Evolutionary conservation across 2,329 filamentous ascomycete species (phyloP), one percentile per base, ranked within the genome.

Genomic region (Fusarium burgessii): DNA sequence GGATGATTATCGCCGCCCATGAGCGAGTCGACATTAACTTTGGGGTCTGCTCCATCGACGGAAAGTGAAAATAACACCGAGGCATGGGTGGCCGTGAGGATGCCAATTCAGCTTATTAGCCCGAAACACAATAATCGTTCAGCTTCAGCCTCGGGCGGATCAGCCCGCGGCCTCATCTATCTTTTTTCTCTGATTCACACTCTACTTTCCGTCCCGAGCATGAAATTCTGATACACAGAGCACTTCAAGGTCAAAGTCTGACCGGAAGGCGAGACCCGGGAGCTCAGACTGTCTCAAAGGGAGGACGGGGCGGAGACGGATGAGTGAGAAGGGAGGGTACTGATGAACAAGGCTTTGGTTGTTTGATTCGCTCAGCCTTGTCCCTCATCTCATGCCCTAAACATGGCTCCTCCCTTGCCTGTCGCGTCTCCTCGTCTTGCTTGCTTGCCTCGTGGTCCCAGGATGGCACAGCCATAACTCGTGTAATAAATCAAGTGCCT

Each of bases 361-460:
- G 62, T 66, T 71, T 70, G 66, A 73, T 72, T 66, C 62, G 72
- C 62, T 76, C 73, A 76, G 74, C 73, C 74, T 76, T 70, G 74
- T 66, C 58, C 57, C 29, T 72, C 60, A 50, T 43, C 40, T 64
- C 41, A 63, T 68, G 47, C 46, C 66, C 68, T 61, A 51, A 50
- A 35, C 59, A 54, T 62, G 45, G 51, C 60, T 47, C 59, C 64
- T 67, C 64, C 56, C 51, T 61, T 66, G 63, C 72, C 64, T 71
- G 46, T 68, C 38, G 56, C 62, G 42, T 65, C 61, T 62, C 57
- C 72, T 74, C 70, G 63, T 51, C 70, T 66, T 70, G 59, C 61
- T 57, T 57, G 58, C 58, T 59, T 66, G 62, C 73, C 73, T 76
- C 71, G 74, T 76, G 74, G 72, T 67, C 62, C 57, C 54, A 68